A percentile compares a stretch with the other conserved stretches of the same genome.
phyloP scores from a whole-genome alignment of 768 basidiomycete genomes.

The Leccinum sublutescens region DNA sequence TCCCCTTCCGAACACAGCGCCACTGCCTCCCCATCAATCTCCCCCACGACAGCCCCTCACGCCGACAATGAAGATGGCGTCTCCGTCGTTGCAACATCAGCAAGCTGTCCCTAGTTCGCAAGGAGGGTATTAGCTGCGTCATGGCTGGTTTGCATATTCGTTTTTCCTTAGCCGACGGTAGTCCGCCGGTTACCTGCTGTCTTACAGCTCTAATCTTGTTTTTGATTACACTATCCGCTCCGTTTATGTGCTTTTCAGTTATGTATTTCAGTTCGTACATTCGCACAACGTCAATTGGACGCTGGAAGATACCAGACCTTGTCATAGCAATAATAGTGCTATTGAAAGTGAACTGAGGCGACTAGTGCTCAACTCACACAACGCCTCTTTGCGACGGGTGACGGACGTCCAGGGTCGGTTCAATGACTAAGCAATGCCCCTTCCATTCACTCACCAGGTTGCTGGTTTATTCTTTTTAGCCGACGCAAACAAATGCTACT shows the following conservation, averaged over 20 bases:
- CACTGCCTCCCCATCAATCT: slow-evolving; percentile 40
- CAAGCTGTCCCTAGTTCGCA: slow-evolving; percentile 51
- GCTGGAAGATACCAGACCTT: slow-evolving; percentile 12
- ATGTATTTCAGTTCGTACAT: slow-evolving; percentile 35
- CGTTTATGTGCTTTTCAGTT: slow-evolving; percentile 25
- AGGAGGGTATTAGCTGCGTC: slow-evolving; percentile 45
- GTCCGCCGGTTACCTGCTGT: slow-evolving; percentile 14
- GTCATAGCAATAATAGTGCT: not conserved
- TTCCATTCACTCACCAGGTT: not conserved
- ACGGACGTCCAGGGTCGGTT: not conserved
- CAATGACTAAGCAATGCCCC: not conserved
- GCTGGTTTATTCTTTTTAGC: slow-evolving; percentile 10
- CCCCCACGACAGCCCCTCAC: slow-evolving; percentile 50
- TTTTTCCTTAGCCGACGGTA: slow-evolving; percentile 9
- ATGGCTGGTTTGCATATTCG: slow-evolving; percentile 13
- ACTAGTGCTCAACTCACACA: no score
- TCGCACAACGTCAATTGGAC: slow-evolving; percentile 22
- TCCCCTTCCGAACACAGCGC: slow-evolving; percentile 43
- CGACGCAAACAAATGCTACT: slow-evolving; percentile 19
- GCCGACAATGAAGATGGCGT: slow-evolving; percentile 51
- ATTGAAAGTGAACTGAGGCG: not conserved
- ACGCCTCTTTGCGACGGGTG: not conserved
- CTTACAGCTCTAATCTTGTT: slow-evolving; percentile 27
- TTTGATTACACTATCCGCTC: slow-evolving; percentile 34
- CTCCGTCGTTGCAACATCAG: slow-evolving; percentile 56